Conservation (phyloP, 108 stramenopile species). For the Pseudonitzschia delicatissima region DNA sequence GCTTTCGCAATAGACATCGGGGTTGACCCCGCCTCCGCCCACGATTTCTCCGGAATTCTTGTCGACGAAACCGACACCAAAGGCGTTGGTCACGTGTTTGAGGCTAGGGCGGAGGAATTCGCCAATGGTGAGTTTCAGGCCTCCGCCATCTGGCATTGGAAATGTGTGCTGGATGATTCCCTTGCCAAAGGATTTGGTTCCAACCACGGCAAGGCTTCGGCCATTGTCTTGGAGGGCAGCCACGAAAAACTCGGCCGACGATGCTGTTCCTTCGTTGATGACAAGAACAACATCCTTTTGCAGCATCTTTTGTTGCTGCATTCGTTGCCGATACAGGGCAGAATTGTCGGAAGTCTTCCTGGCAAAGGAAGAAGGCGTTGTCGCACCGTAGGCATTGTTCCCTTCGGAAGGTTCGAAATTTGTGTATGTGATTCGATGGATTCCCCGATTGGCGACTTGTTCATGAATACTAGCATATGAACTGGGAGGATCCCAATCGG, state of each 20-base stretch:
- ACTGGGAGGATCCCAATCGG: conserved; percentile 41
- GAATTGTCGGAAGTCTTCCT: neutral
- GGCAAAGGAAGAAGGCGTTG: conserved; percentile 8
- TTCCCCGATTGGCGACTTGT: conserved; percentile 59
- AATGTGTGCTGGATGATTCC: conserved; percentile 86
- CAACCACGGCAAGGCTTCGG: conserved; percentile 66
- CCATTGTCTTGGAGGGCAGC: conserved; percentile 77
- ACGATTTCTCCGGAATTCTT: conserved; percentile 23
- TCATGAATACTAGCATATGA: conserved; percentile 71
- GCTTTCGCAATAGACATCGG: conserved; percentile 65
- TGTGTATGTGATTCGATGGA: conserved; percentile 27
- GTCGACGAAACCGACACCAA: conserved; percentile 47
- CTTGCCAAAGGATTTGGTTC: conserved; percentile 78
- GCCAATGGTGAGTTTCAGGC: conserved; percentile 76
- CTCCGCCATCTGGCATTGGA: conserved; percentile 87
- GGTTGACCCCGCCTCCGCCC: conserved; percentile 63
- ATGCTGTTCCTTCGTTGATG: conserved; percentile 85
- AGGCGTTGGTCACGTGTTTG: conserved; percentile 77
- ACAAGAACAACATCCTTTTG: conserved; percentile 75
- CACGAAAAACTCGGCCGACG: conserved; percentile 80
- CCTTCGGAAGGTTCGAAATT: neutral
- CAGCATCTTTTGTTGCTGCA: neutral
- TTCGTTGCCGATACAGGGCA: neutral
- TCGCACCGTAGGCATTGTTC: neutral
- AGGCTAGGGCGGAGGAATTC: conserved; percentile 79